Evolutionary conservation across 164 flowering plant species (phyloP), one percentile per base, ranked within the genome.

Genomic region (Vitis riparia): DNA sequence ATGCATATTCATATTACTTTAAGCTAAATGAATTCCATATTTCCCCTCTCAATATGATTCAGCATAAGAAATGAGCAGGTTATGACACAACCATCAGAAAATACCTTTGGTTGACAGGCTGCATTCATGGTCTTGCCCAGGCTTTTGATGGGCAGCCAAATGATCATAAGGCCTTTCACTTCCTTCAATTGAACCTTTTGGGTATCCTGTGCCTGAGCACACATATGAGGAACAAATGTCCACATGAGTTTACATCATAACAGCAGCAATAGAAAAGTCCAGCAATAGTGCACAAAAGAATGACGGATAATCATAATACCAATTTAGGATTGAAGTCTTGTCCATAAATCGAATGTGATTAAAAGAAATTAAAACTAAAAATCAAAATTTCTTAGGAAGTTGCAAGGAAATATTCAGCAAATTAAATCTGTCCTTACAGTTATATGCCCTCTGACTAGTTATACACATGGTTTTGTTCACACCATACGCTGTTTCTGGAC

Each of bases 341-440:
- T 37, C 44, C 44, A 37, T 37, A 37, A 37, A 37, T 37, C 5
- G 6, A 37, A 6, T 37, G 44, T 3, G 44, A 37, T 37, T 37
- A 51, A 61, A 51, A 8, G 29, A 47, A 47, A 57, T 12, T 19
- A 58, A 15, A 15, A 59, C 1, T 3, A 37, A 37, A 51, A 59
- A 59, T 59, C 37, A 23, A 37, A 37, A 37, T 6, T 3, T 0
- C 44, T 37, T 37, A 37, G n/a, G 14, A 14, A 11, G 66, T 8
- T 49, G 48, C 37, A 49, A 58, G 14, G 66, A 37, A 64, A 53
- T 1, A 65, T 29, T 50, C 48, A 8, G 50, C 66, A 70, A 73
- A 63, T 51, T 60, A 63, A 59, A 68, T 51, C 48, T 68, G 67
- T 71, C 63, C 90, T 83, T 84, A 89, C 88, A 73, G 71, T 77